Evolutionary conservation across 2,329 filamentous ascomycete species (phyloP).

Genomic region (Colletotrichum sublineola): DNA sequence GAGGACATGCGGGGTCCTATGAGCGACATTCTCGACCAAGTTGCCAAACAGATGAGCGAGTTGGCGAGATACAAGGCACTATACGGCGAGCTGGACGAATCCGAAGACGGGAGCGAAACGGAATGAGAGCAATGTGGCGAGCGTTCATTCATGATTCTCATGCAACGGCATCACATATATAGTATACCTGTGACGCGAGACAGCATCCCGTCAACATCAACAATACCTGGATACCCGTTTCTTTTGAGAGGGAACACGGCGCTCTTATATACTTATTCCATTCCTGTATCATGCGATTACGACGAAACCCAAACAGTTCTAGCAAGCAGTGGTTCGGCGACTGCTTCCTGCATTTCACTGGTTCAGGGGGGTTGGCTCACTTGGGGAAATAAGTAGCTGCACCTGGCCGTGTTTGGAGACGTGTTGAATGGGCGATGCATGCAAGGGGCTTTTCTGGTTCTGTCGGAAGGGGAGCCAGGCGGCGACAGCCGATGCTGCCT

Average conservation of each 20-base stretch:
- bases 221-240: slow-evolving; percentile 41
- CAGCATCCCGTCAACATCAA: slow-evolving; percentile 34
- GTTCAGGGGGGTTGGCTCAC: slow-evolving; percentile 10
- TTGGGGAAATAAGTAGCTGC: neutral
- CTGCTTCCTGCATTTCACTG: slow-evolving; percentile 23
- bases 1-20: slow-evolving; percentile 85
- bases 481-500: neutral
- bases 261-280: slow-evolving; percentile 37
- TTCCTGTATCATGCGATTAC: slow-evolving; percentile 40
- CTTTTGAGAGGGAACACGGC: slow-evolving; percentile 33
- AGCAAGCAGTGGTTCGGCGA: slow-evolving; percentile 17
- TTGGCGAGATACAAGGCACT: slow-evolving; percentile 71
- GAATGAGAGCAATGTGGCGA: slow-evolving; percentile 46
- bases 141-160: slow-evolving; percentile 40
- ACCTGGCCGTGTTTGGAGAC: neutral
- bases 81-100: slow-evolving; percentile 61
- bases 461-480: neutral
- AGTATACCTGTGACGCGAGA: slow-evolving; percentile 41
- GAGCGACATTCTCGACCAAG: slow-evolving; percentile 73
- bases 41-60: slow-evolving; percentile 73
- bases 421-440: slow-evolving; percentile 1
- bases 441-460: neutral
- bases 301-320: slow-evolving; percentile 33
- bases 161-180: slow-evolving; percentile 38
- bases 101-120: slow-evolving; percentile 52